Evolutionary conservation across 208 protist genomes (phyloP).

Genomic region (Leishmania guyanensis): DNA sequence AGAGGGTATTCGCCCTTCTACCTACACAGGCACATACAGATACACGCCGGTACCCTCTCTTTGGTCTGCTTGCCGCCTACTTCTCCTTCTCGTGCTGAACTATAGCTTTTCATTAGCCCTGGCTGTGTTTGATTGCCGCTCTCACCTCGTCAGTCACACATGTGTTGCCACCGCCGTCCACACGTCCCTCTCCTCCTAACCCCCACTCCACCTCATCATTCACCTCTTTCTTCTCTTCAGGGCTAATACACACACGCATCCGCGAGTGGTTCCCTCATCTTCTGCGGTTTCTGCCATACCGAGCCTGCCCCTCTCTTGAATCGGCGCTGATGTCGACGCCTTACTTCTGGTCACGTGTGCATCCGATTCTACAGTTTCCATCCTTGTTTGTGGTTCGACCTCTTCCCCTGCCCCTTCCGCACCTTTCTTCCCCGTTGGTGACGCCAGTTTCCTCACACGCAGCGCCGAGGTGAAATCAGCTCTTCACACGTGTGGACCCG

Average conservation of each 20-base stretch:
- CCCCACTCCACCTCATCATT: neutral
- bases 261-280: neutral
- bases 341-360: neutral
- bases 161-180: neutral
- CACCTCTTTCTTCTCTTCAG: neutral
- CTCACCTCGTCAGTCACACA: neutral
- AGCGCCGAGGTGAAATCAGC: neutral
- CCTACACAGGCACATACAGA: constrained; percentile 3
- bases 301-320: neutral
- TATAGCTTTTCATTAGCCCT: neutral
- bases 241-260: neutral
- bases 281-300: neutral
- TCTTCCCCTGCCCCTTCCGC: neutral
- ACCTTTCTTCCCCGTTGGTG: neutral
- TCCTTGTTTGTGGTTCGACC: neutral
- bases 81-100: neutral
- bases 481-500: neutral
- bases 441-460: neutral
- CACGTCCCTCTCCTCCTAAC: neutral
- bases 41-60: neutral
- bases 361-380: neutral
- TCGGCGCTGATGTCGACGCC: neutral
- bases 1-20: constrained; percentile 21
- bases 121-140: neutral
- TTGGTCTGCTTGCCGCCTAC: neutral